Conservation (phyloP, 2,329 filamentous ascomycete genomes). For the Lachnum nothofagi region DNA sequence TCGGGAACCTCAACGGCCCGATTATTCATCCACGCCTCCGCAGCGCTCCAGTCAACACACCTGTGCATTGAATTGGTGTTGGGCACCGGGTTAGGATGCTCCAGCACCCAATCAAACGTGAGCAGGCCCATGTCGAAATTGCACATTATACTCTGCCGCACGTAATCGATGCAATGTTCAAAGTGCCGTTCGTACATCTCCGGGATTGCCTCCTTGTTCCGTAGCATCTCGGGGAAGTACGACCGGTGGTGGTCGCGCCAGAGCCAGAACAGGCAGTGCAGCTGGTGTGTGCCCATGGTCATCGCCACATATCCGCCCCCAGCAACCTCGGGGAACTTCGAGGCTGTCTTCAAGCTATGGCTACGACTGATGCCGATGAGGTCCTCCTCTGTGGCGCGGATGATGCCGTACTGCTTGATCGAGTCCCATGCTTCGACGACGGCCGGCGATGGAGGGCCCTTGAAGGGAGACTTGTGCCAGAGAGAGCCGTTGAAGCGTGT, state of each 20-base stretch:
- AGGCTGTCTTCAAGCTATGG: too few relatives aligned
- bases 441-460: too few relatives aligned
- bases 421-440: too few relatives aligned
- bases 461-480: too few relatives aligned
- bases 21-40: constrained; percentile 5
- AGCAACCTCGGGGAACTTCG: too few relatives aligned
- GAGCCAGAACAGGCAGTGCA: constrained; percentile 8
- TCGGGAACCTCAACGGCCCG: constrained; percentile 6
- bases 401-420: too few relatives aligned
- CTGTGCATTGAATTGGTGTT: constrained; percentile 1
- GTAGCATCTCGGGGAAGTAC: background rate
- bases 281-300: too few relatives aligned
- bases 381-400: too few relatives aligned
- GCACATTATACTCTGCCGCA: constrained; percentile 1
- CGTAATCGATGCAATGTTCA: constrained; percentile 8
- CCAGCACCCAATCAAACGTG: background rate
- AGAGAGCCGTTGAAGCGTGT: too few relatives aligned
- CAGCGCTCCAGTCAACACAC: constrained; percentile 5
- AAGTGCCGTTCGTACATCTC: constrained; percentile 6
- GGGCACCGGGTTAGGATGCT: background rate
- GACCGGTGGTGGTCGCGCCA: constrained; percentile 8
- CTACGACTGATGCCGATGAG: too few relatives aligned
- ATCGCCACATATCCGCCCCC: too few relatives aligned
- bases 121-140: background rate
- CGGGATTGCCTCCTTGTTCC: background rate